Conservation (phyloP, 1,139 yeast species). For the Candida mesenterica region DNA sequence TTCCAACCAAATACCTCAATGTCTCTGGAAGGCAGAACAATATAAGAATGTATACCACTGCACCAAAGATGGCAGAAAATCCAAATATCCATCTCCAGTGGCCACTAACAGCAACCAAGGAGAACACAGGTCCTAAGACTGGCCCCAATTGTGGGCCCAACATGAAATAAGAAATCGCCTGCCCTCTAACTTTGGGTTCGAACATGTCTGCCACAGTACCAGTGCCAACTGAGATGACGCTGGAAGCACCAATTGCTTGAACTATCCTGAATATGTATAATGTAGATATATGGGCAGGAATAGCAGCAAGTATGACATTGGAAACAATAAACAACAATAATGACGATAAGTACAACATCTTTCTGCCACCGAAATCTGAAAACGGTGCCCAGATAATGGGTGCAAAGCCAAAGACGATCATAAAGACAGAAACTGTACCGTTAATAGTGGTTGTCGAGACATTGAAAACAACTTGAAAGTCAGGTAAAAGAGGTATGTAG, state of each 20-base stretch:
- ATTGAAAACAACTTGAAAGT: constrained; percentile 39
- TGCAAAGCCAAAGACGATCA: constrained; percentile 54
- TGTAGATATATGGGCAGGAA: constrained; percentile 47
- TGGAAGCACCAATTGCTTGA: constrained; percentile 57
- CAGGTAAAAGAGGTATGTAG: constrained; percentile 55
- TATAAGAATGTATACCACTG: constrained; percentile 36
- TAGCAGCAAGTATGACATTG: constrained; percentile 45
- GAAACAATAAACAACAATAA: constrained; percentile 43
- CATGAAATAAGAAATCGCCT: constrained; percentile 53
- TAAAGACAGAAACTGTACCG: constrained; percentile 60
- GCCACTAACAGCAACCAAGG: constrained; percentile 34
- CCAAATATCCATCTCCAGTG: constrained; percentile 62
- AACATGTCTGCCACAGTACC: constrained; percentile 55
- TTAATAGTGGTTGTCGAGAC: constrained; percentile 48
- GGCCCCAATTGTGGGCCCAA: constrained; percentile 63
- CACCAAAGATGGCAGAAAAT: constrained; percentile 46
- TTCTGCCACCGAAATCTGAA: constrained; percentile 61
- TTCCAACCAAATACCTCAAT: constrained; percentile 53
- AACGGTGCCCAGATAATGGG: constrained; percentile 56
- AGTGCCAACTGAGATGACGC: constrained; percentile 55
- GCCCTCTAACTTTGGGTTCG: constrained; percentile 48
- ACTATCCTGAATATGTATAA: constrained; percentile 43
- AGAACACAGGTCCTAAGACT: constrained; percentile 51
- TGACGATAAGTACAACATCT: constrained; percentile 47
- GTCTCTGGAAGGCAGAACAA: constrained; percentile 54